These are phyloP conservation scores for Petrea volubilis DNA, from an alignment of 257 asterid species.

Conservation along the genomic window DNA sequence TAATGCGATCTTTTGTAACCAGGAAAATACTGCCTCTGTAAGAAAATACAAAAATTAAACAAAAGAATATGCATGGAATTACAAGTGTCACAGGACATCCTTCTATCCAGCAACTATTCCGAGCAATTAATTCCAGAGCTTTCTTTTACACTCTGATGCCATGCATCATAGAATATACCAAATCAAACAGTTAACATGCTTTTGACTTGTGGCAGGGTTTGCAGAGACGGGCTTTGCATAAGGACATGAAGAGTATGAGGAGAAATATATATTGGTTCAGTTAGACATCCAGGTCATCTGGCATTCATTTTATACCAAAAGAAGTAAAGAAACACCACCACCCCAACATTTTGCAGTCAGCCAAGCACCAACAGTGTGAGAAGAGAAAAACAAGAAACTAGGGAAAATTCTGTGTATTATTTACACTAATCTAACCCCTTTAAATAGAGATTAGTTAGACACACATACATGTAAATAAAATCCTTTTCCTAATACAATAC, in stretches of 20 bases:
- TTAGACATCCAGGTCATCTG: background rate
- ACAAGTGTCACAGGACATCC: background rate
- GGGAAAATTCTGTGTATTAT: too few species aligned
- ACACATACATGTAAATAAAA: too few species aligned
- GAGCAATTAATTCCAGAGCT: background rate
- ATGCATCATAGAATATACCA: conserved; percentile 8
- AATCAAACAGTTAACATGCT: background rate
- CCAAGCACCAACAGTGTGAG: background rate
- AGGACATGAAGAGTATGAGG: background rate
- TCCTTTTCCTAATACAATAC: too few species aligned
- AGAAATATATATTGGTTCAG: background rate
- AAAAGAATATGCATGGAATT: background rate
- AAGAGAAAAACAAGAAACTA: too few species aligned
- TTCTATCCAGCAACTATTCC: background rate
- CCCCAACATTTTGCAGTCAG: background rate
- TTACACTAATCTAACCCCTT: too few species aligned
- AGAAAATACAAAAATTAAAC: background rate
- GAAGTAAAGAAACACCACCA: background rate
- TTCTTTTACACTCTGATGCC: background rate
- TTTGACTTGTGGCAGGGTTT: background rate
- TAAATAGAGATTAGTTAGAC: too few species aligned
- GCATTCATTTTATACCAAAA: background rate
- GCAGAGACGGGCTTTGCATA: background rate
- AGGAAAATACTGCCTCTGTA: conserved; percentile 10
- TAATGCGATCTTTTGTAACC: conserved; percentile 2